Percentiles rank a stretch among this genome's conserved stretches.
phyloP scores from a whole-genome alignment of 1,139 yeast genomes.

The Dujonia santamariae region DNA sequence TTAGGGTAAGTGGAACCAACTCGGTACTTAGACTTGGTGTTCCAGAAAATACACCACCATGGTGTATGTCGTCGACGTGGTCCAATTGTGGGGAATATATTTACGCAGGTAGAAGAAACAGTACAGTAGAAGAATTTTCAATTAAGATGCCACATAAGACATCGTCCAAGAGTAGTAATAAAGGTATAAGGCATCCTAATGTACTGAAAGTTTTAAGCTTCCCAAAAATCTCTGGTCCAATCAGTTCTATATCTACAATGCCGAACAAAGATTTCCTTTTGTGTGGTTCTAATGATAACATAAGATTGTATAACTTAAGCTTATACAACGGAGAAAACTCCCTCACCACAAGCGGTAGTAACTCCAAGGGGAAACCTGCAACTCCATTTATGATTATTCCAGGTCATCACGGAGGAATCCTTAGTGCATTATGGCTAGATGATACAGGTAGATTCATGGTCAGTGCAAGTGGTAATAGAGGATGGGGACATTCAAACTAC shows the following conservation, averaged over 20 bases:
- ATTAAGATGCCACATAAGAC: conserved; percentile 54
- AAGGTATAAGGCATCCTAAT: conserved; percentile 31
- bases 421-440: conserved; percentile 66
- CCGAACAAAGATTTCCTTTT: conserved; percentile 78
- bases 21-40: conserved; percentile 56
- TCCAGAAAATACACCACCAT: conserved; percentile 77
- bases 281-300: conserved; percentile 89
- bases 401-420: conserved; percentile 58
- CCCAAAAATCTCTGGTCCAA: conserved; percentile 91
- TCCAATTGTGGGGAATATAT: conserved; percentile 76
- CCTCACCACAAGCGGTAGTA: conserved; percentile 13
- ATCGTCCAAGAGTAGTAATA: conserved; percentile 15
- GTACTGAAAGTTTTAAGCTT: conserved; percentile 63
- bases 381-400: conserved; percentile 63
- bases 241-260: conserved; percentile 73
- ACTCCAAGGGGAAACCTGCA: conserved; percentile 33
- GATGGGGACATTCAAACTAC: conserved; percentile 80
- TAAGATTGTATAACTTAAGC: conserved; percentile 76
- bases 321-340: conserved; percentile 41
- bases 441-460: conserved; percentile 85
- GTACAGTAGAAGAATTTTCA: conserved; percentile 83
- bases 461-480: conserved; percentile 91
- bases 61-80: conserved; percentile 96
- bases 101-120: conserved; percentile 86
- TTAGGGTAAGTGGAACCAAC: conserved; percentile 38